Evolutionary conservation across 352 stramenopile genomes (phyloP).

Genomic region (Phytophthora multivora): DNA sequence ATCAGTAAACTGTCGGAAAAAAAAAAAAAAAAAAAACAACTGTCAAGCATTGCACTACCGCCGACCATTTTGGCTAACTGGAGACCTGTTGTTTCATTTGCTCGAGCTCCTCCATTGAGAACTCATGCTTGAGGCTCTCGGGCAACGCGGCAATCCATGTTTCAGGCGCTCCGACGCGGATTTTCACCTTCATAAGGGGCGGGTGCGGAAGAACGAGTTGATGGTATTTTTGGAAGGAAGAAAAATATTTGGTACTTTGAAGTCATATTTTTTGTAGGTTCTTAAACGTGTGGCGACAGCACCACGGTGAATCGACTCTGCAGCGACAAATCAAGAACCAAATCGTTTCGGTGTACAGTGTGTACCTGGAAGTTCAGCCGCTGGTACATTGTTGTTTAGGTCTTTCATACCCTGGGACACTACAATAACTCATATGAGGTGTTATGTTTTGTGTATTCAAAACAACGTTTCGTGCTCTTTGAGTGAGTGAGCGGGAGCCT

Average conservation of each 20-base stretch:
- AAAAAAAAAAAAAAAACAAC: neutral
- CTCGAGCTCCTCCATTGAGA: conserved; percentile 62
- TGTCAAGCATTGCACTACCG: neutral
- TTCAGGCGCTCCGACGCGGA: conserved; percentile 37
- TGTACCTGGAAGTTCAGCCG: no score
- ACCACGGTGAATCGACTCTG: no score
- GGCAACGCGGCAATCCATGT: conserved; percentile 56
- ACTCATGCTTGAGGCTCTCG: conserved; percentile 69
- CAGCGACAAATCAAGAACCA: no score
- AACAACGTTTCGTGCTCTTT: no score
- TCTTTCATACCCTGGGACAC: no score
- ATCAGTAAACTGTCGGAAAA: conserved; percentile 59
- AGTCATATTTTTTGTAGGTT: no score
- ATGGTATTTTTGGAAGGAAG: conserved; percentile 5
- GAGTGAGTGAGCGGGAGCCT: neutral
- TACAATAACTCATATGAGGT: no score
- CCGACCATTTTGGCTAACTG: neutral
- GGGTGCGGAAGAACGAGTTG: neutral
- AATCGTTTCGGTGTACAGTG: no score
- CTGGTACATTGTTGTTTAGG: no score
- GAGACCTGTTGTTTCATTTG: conserved; percentile 71
- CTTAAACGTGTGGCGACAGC: no score
- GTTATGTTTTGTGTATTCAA: no score
- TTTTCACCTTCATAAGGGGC: conserved; percentile 47
- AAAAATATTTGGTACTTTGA: no score